Conservation (phyloP, 352 stramenopile genomes). For the Lagenidium giganteum region DNA sequence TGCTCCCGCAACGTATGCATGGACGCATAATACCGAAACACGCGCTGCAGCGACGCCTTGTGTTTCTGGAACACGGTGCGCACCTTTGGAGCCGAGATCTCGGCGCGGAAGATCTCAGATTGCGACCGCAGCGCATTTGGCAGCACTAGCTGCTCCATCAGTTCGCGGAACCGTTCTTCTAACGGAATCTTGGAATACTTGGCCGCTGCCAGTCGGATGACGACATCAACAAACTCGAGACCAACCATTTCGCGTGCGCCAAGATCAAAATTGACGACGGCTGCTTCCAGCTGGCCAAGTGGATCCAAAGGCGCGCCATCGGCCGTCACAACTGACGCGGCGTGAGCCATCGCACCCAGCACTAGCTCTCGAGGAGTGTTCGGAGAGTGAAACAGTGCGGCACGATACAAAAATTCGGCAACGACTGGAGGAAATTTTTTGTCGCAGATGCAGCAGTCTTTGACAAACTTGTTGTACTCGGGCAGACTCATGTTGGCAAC, state of each 20-base stretch:
- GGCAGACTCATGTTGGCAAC: conserved; percentile 49
- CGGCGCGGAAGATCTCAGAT: conserved; percentile 50
- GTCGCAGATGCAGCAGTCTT: conserved; percentile 46
- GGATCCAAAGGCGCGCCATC: neutral
- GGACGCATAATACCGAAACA: conserved; percentile 71
- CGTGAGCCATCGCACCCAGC: too few relatives aligned
- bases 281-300: neutral
- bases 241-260: conserved; percentile 33
- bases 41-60: conserved; percentile 42
- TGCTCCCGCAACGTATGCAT: conserved; percentile 59
- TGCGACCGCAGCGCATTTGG: conserved; percentile 59
- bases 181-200: conserved; percentile 37
- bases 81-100: conserved; percentile 42
- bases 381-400: too few relatives aligned
- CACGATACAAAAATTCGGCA: conserved; percentile 33
- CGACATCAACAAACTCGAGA: conserved; percentile 39
- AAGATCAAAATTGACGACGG: neutral
- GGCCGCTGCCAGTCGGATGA: conserved; percentile 36
- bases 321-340: neutral
- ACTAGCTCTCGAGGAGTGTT: too few relatives aligned
- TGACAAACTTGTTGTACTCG: conserved; percentile 66
- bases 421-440: conserved; percentile 26
- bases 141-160: conserved; percentile 55
- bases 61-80: conserved; percentile 54
- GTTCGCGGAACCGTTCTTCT: conserved; percentile 41